Conservation (phyloP, 352 stramenopile genomes). For the Globisporangium spinosum region DNA sequence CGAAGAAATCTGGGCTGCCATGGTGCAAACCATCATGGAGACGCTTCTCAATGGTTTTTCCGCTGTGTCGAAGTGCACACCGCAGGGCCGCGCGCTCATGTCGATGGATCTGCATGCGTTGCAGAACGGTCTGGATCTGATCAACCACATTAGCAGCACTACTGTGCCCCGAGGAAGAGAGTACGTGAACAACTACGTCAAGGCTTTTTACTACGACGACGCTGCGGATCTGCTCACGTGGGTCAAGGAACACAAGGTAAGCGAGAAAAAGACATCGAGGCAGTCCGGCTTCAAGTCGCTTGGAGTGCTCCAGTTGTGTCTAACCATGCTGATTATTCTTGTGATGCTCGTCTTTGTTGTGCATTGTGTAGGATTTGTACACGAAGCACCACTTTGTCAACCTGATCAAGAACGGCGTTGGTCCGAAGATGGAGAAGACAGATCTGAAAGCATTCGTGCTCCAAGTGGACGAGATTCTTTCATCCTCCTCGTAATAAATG, state of each 20-base stretch:
- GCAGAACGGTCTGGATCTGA: conserved; percentile 73
- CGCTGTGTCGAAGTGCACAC: conserved; percentile 86
- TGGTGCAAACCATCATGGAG: conserved; percentile 87
- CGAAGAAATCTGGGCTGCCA: conserved; percentile 74
- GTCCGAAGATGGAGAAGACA: conserved; percentile 44
- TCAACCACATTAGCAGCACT: conserved; percentile 69
- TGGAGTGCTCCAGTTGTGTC: neutral
- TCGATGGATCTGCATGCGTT: conserved; percentile 94
- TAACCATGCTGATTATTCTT: neutral
- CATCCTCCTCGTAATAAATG: conserved; percentile 2
- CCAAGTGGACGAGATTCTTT: conserved; percentile 54
- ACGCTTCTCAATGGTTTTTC: conserved; percentile 91
- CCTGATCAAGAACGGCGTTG: conserved; percentile 64
- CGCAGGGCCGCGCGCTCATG: conserved; percentile 95
- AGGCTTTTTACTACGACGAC: conserved; percentile 89
- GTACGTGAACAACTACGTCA: conserved; percentile 83
- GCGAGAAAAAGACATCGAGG: neutral
- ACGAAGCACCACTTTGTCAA: conserved; percentile 58
- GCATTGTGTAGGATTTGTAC: conserved; percentile 41
- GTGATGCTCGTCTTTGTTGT: neutral
- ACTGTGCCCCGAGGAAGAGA: conserved; percentile 46
- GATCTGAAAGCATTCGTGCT: conserved; percentile 59
- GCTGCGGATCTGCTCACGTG: conserved; percentile 74
- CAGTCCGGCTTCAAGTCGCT: neutral
- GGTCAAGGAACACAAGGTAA: conserved; percentile 72